phyloP scores from a whole-genome alignment of 1,139 yeast species.

The Debaryomycetaceae sp. region DNA sequence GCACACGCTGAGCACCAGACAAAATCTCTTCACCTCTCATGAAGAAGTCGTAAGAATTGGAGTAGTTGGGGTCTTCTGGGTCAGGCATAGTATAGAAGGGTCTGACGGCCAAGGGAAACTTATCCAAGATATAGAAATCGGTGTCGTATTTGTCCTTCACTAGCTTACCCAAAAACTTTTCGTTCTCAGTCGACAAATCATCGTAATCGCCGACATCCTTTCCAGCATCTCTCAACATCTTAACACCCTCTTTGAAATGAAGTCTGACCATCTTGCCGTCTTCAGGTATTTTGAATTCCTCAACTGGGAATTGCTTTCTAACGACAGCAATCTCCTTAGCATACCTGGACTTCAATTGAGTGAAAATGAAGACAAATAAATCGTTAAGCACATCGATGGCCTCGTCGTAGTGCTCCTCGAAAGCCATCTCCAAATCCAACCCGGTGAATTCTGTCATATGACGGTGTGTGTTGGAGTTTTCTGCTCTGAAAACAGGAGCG shows the following conservation, averaged over 20 bases:
- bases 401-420: constrained; percentile 97
- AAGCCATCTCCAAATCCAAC: constrained; percentile 95
- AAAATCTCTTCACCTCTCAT: constrained; percentile 99
- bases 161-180: constrained; percentile 84
- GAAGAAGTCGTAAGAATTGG: constrained; percentile 96
- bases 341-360: constrained; percentile 75
- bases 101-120: constrained; percentile 93
- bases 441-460: constrained; percentile 99
- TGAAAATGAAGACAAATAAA: constrained; percentile 83
- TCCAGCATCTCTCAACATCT: constrained; percentile 77
- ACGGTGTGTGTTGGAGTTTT: constrained; percentile 97
- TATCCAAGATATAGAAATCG: constrained; percentile 95
- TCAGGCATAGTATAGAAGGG: constrained; percentile 99
- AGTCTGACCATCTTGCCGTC: constrained; percentile 88
- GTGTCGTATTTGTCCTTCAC: constrained; percentile 94
- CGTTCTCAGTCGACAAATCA: constrained; percentile 91
- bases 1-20: constrained; percentile 99
- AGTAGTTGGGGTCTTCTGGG: constrained; percentile 83
- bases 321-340: constrained; percentile 83
- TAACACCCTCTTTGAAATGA: constrained; percentile 87
- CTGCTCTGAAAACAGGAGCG: constrained; percentile 98
- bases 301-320: constrained; percentile 94
- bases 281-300: constrained; percentile 89
- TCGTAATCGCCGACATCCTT: constrained; percentile 82
- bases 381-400: constrained; percentile 81